Base-by-base conservation (phyloP, 257 asterid genomes). In the Jacaranda mimosifolia region DNA sequence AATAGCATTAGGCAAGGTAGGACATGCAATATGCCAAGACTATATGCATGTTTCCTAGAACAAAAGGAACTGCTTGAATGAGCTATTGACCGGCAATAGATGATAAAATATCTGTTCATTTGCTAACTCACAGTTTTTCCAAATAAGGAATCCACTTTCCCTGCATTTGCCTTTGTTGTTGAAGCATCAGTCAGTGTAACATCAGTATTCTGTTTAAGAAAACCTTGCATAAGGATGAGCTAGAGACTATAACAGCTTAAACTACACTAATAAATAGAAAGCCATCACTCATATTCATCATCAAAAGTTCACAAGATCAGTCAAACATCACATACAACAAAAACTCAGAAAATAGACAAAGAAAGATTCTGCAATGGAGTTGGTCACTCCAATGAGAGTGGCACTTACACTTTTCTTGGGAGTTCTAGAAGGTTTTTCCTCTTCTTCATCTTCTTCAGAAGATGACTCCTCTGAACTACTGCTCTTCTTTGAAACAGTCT, bases 111-210 rank as follows among this genome's bases (percentile, higher is more conserved):
- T 26, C 1, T 26, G 2, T 26, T 26, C 32, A 26, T 26, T 26
- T 26, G 9, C 49, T 66, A 74, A 90, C 97, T 84, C 65, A 84
- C 88, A 7, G 86, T 84, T 66, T 85, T 86, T n/a, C 68, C 81
- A 66, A 60, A 68, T 35, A 63, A 26, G 18, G 64, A 64, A 18
- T 53, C 60, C 36, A 21, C 66, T 32, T 55, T 65, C 12, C 19
- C 71, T 9, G 26, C 55, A 71, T 71, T 55, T 45, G 32, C 49
- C 65, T 75, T 69, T 3, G 81, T 26, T 19, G 75, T 40, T 13
- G 70, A 63, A 52, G 76, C 89, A 67, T 80, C 90, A 55, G 79
- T 85, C 90, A 85, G 86, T 70, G 87, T 77, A 21, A 83, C 91
- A 86, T 85, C 97, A n/a, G 84, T 70, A 52, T 64, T 84, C 97